Conservation (phyloP, 2,329 filamentous ascomycete species). For the Xylaria polymorpha region DNA sequence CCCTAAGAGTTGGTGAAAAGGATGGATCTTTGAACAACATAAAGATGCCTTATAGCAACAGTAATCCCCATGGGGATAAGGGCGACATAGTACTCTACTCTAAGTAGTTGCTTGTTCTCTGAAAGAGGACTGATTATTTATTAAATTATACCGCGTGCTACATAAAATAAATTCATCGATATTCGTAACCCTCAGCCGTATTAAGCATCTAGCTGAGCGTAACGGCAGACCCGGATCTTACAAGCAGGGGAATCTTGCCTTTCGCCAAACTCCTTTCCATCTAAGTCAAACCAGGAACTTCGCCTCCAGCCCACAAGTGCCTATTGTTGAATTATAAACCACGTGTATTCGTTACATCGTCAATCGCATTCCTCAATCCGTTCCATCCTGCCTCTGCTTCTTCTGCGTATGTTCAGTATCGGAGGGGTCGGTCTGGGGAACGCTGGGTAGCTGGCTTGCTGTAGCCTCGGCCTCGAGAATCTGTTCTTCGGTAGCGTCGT, state of each 20-base stretch:
- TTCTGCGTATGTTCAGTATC: constrained; percentile 50
- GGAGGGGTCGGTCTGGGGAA: constrained; percentile 52
- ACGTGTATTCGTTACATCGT: not conserved
- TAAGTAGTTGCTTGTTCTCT: not conserved
- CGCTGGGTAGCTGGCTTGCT: constrained; percentile 51
- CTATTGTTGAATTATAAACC: not conserved
- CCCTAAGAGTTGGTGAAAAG: not conserved
- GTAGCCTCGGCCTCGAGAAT: constrained; percentile 45
- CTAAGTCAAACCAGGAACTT: not conserved
- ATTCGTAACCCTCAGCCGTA: not conserved
- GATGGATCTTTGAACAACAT: not conserved
- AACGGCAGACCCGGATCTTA: not conserved
- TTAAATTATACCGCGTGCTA: not conserved
- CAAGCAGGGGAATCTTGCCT: constrained; percentile 1
- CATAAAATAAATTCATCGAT: not conserved
- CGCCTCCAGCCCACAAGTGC: not conserved
- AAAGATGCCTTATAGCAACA: not conserved
- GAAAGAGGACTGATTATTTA: not conserved
- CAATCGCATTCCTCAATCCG: constrained; percentile 16
- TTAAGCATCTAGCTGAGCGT: not conserved
- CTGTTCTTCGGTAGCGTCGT: constrained; percentile 38
- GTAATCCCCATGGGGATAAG: not conserved
- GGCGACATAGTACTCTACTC: not conserved
- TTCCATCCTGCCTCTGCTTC: constrained; percentile 49
- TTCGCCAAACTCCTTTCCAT: constrained; percentile 8